phyloP scores from a whole-genome alignment of 208 protist genomes.

The Acanthamoeba royreba region DNA sequence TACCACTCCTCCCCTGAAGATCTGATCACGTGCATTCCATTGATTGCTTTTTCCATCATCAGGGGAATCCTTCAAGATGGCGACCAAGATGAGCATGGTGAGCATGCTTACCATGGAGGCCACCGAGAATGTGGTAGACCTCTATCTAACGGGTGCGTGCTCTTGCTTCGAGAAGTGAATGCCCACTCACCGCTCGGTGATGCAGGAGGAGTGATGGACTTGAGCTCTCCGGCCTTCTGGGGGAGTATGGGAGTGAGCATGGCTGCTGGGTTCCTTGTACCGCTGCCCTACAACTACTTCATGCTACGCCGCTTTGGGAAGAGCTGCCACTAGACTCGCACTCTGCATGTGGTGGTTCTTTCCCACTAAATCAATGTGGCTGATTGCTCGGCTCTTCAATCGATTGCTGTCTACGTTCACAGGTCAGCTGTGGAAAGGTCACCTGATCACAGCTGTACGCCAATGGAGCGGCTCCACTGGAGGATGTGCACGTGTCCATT shows the following conservation, averaged over 20 bases:
- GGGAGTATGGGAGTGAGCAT: background rate
- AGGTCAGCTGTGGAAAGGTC: too few species aligned
- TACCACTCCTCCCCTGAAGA: background rate
- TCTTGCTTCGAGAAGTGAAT: background rate
- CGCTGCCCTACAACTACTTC: background rate
- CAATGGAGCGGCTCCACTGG: too few species aligned
- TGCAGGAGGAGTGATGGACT: background rate
- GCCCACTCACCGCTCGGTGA: background rate
- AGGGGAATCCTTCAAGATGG: background rate
- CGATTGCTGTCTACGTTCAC: too few species aligned
- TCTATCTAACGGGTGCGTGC: background rate
- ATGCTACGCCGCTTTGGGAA: background rate
- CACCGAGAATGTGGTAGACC: background rate
- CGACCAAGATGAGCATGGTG: background rate
- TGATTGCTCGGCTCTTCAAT: too few species aligned
- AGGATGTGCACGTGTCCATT: too few species aligned
- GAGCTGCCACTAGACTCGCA: background rate
- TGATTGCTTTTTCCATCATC: background rate
- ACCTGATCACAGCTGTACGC: too few species aligned
- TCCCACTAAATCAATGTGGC: too few species aligned
- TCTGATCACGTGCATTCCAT: background rate
- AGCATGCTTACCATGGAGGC: background rate
- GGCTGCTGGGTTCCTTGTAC: background rate
- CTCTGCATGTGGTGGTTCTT: too few species aligned
- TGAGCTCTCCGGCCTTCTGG: background rate